phyloP scores from a whole-genome alignment of 1,139 yeast genomes.

The Protomyces arabidopsidicola region DNA sequence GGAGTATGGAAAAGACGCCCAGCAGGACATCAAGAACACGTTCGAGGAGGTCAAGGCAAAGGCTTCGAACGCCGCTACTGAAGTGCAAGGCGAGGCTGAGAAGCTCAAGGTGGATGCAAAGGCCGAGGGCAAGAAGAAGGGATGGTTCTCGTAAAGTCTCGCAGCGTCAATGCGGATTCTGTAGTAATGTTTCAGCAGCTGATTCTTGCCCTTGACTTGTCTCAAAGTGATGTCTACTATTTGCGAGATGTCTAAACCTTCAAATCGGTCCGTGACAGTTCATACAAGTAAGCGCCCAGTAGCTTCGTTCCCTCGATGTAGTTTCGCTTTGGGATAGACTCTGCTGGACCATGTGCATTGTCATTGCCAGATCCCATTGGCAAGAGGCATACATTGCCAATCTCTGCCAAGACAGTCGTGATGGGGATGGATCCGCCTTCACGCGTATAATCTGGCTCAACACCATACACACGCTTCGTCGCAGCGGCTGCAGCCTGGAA shows the following conservation, averaged over 20 bases:
- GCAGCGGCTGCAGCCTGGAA: constrained; percentile 94
- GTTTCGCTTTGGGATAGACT: constrained; percentile 81
- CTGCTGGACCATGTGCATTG: constrained; percentile 97
- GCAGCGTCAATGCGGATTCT: background rate
- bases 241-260: background rate
- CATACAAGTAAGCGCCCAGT: constrained; percentile 88
- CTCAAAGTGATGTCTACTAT: no score
- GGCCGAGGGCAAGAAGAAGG: constrained; percentile 1
- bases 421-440: constrained; percentile 89
- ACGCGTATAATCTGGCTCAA: constrained; percentile 93
- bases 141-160: background rate
- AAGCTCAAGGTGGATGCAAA: constrained; percentile 1
- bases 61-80: constrained; percentile 13
- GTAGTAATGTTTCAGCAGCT: background rate
- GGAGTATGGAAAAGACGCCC: constrained; percentile 19
- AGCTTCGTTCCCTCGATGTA: constrained; percentile 93
- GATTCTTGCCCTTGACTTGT: no score
- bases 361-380: constrained; percentile 54
- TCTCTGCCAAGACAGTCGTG: constrained; percentile 68
- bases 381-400: constrained; percentile 46
- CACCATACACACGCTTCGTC: constrained; percentile 87
- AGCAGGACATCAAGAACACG: constrained; percentile 22
- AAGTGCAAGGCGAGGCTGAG: constrained; percentile 14
- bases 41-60: constrained; percentile 24
- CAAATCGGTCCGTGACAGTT: constrained; percentile 48